phyloP scores from a whole-genome alignment of 352 stramenopile genomes.

The Thraustochytrium striatum region DNA sequence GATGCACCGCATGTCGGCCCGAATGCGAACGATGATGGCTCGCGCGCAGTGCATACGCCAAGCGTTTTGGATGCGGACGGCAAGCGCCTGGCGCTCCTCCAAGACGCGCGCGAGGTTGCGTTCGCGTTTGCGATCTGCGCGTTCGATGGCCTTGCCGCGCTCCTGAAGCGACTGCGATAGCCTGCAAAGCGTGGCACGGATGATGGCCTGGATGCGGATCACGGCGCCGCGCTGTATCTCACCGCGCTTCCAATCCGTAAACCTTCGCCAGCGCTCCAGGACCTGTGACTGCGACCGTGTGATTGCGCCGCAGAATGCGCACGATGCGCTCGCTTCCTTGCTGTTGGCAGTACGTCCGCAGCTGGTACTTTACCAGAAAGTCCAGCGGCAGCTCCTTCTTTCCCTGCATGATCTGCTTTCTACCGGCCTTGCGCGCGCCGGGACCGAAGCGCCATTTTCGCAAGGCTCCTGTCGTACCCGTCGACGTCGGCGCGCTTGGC shows the following conservation, averaged over 20 bases:
- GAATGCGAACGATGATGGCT: not conserved
- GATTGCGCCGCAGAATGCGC: not conserved
- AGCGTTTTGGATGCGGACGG: not conserved
- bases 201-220: not conserved
- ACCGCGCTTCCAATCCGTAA: not conserved
- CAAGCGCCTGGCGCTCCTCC: not conserved
- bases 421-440: not conserved
- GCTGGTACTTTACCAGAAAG: conserved; percentile 39
- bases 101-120: not conserved
- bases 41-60: not conserved
- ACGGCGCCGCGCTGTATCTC: not conserved
- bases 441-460: not conserved
- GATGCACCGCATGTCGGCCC: not conserved
- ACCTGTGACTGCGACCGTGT: not conserved
- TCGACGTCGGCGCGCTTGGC: not conserved
- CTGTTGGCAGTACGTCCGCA: conserved; percentile 29
- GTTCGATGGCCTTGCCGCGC: not conserved
- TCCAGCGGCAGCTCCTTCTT: not conserved
- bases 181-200: not conserved
- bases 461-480: not conserved
- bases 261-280: not conserved
- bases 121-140: not conserved
- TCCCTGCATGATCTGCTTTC: not conserved
- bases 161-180: not conserved
- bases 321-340: conserved; percentile 1